phyloP scores from a whole-genome alignment of 169 alveolate genomes.

The Plasmodium fragile region DNA sequence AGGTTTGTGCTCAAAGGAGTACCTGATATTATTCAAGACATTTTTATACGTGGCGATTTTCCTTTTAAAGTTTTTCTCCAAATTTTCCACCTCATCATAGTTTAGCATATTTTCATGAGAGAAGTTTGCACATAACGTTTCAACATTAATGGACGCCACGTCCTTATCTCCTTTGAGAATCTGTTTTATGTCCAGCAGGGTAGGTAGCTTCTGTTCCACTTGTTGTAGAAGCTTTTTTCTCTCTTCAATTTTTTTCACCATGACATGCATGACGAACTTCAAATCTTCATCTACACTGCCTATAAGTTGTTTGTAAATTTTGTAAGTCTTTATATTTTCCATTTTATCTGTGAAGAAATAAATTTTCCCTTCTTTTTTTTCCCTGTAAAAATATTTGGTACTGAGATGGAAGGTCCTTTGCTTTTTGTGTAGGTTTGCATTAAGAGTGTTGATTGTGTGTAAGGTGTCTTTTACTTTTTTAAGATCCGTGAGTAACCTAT shows the following conservation, averaged over 20 bases:
- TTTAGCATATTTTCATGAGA: conserved; percentile 25
- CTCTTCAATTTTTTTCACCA: background rate
- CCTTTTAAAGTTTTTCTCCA: conserved; percentile 4
- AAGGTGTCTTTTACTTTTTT: background rate
- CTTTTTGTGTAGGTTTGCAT: conserved; percentile 2
- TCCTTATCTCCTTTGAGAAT: background rate
- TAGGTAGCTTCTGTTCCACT: background rate
- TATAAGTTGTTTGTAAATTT: conserved; percentile 19
- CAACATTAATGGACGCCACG: background rate
- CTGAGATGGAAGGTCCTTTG: background rate
- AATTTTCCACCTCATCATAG: background rate
- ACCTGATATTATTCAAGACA: background rate
- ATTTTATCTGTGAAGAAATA: conserved; percentile 13
- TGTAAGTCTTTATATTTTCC: conserved; percentile 22
- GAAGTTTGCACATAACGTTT: background rate
- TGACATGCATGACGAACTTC: background rate
- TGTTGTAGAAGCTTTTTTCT: background rate
- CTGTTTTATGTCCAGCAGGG: background rate
- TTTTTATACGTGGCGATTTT: background rate
- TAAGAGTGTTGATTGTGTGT: conserved; percentile 12
- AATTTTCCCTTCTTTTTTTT: conserved; percentile 10
- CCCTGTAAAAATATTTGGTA: conserved; percentile 26
- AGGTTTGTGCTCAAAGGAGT: conserved; percentile 13
- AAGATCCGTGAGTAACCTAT: background rate
- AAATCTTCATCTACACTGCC: background rate